Base-by-base conservation (phyloP, 805 yeast species). In the Kockiozyma suomiensis region DNA sequence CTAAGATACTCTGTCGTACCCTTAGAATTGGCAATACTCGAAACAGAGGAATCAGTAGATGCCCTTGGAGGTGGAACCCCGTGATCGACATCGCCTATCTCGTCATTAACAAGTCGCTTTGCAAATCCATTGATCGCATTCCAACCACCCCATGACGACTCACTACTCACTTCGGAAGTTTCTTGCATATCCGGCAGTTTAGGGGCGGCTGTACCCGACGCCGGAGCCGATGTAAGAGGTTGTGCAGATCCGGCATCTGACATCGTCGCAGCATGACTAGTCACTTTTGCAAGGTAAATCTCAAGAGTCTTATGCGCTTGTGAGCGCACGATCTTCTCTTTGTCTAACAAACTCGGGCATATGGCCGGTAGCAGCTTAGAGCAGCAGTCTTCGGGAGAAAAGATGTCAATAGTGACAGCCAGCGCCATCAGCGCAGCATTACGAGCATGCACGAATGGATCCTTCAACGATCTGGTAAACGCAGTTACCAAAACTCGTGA, bases 401-500 rank as follows among this genome's bases (percentile, higher is more conserved):
- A 91, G 45, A 79, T 82, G 5, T 85, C 86, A 25, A 86, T 75
- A 15, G 88, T 81, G 13, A 79, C 77, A 43, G 82, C 83, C 62
- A 93, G 82, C 0, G 97, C 96, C 61, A 84, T 76, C 28, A 94
- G 76, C 0, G 97, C 90, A 3, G 87, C 88, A 69, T 85, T 72
- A 65, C 94, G 81, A 13, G 96, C 84, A 6, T 88, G 90, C 1
- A 85, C 79, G 69, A 84, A 85, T 0, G 92, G 81, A 72, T 93
- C 99, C 68, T 85, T 85, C 48, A 93, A 78, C 0, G 96, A 87
- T 68, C 91, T 86, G 1, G 89, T 82, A 67, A 88, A 87, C 0
- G 97, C 98, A 0, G 97, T 90, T 2, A 90, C 85, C 50, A 94
- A 75, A 1, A 94, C 96, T 23, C 84, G 85, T 8, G 89, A 79